phyloP scores from a whole-genome alignment of 345 rosid species.

The Brassica juncea region DNA sequence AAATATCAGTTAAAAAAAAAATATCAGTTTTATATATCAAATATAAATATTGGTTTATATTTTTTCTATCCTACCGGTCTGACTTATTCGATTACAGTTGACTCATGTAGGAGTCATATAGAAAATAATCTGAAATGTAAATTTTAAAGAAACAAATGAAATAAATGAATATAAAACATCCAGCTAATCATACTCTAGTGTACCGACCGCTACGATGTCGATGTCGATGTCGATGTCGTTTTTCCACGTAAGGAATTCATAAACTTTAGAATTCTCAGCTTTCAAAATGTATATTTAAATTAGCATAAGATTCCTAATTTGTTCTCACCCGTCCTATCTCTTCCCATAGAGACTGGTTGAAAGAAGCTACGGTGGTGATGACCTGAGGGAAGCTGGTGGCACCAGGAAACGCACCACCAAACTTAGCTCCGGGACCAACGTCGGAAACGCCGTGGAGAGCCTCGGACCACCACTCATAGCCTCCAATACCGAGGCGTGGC shows the following conservation, averaged over 20 bases:
- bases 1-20: neutral
- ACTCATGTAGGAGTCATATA: constrained; percentile 17
- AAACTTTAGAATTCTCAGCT: neutral
- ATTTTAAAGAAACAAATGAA: neutral
- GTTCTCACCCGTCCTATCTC: constrained; percentile 76
- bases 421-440: constrained; percentile 71
- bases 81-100: constrained; percentile 10
- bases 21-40: neutral
- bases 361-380: constrained; percentile 92
- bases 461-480: constrained; percentile 99
- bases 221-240: constrained; percentile 14
- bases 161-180: neutral
- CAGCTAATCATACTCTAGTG: neutral
- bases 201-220: constrained; percentile 15
- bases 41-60: neutral
- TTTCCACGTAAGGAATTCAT: constrained; percentile 23
- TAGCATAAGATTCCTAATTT: constrained; percentile 1
- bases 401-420: constrained; percentile 65
- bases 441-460: constrained; percentile 92
- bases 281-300: neutral
- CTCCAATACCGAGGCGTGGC: constrained; percentile 81
- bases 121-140: constrained; percentile 11
- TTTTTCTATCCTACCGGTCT: constrained; percentile 12
- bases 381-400: constrained; percentile 99
- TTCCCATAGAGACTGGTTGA: constrained; percentile 81